Evolutionary conservation across 495 filamentous ascomycete genomes (phyloP).

Genomic region (Polyplosphaeria fusca): DNA sequence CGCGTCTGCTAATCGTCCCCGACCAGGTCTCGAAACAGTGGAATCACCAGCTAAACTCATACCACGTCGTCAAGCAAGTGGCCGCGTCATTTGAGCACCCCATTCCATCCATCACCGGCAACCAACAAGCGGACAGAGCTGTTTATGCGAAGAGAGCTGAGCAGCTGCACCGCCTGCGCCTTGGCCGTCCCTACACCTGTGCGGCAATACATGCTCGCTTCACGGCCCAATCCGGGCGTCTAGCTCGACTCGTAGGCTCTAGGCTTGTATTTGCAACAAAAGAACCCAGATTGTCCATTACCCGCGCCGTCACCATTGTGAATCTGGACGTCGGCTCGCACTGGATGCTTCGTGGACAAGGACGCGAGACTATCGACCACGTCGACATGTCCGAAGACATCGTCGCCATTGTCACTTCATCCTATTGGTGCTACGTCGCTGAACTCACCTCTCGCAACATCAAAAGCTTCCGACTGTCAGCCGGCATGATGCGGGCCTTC

Average conservation of each 20-base stretch:
- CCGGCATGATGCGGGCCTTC: background rate
- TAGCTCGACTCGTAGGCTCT: too few species aligned
- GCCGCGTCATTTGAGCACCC: too few species aligned
- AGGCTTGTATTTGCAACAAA: too few species aligned
- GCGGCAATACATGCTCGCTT: too few species aligned
- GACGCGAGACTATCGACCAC: background rate
- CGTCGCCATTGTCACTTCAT: constrained; percentile 8
- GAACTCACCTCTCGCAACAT: background rate
- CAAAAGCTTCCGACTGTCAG: constrained; percentile 12
- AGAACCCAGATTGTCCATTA: too few species aligned
- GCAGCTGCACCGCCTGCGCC: too few species aligned
- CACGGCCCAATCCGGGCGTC: too few species aligned
- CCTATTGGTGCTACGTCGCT: constrained; percentile 11
- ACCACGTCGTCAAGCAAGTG: too few species aligned
- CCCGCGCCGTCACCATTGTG: background rate
- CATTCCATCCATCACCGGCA: too few species aligned
- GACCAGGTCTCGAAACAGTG: constrained; percentile 27
- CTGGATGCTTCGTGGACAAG: background rate
- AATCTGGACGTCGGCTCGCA: constrained; percentile 1
- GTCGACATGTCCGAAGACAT: constrained; percentile 16
- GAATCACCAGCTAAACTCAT: constrained; percentile 1
- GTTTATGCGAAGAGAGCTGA: too few species aligned
- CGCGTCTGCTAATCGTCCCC: background rate
- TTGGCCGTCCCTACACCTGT: too few species aligned
- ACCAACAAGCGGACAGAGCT: too few species aligned